Percentiles rank a stretch among this genome's conserved stretches.
These are phyloP conservation scores for Botrytis elliptica DNA, from an alignment of 2,329 filamentous ascomycete species.

Conservation along the genomic window DNA sequence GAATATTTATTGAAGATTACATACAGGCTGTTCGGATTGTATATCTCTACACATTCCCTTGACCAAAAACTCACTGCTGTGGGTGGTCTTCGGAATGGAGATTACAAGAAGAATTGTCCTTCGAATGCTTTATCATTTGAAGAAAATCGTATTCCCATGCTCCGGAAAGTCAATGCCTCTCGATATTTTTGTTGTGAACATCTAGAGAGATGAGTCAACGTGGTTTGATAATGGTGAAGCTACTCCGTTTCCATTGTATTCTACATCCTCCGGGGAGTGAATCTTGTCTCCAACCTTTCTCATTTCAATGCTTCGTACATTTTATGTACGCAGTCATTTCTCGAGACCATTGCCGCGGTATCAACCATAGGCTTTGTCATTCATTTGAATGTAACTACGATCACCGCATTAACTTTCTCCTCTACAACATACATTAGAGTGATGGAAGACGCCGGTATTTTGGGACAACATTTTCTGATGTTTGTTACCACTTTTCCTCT, in stretches of 20 bases:
- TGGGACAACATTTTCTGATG: slow-evolving; percentile 33
- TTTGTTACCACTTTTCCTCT: slow-evolving; percentile 27
- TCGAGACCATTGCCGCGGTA: slow-evolving; percentile 53
- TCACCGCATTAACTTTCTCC: slow-evolving; percentile 68
- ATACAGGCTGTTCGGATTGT: slow-evolving; percentile 37
- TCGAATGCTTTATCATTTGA: slow-evolving; percentile 26
- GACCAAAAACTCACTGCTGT: background rate
- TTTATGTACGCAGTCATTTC: slow-evolving; percentile 40
- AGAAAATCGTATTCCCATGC: slow-evolving; percentile 36
- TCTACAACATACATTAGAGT: slow-evolving; percentile 39
- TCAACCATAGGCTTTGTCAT: slow-evolving; percentile 47
- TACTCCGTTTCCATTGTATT: slow-evolving; percentile 44
- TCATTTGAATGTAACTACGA: slow-evolving; percentile 51
- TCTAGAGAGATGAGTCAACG: slow-evolving; percentile 35
- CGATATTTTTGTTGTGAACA: slow-evolving; percentile 22
- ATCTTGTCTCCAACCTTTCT: slow-evolving; percentile 47
- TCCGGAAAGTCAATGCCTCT: slow-evolving; percentile 33
- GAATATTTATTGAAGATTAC: slow-evolving; percentile 37
- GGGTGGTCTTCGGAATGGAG: slow-evolving; percentile 42
- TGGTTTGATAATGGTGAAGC: slow-evolving; percentile 41
- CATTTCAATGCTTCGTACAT: slow-evolving; percentile 34
- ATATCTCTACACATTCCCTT: slow-evolving; percentile 32
- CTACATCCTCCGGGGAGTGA: slow-evolving; percentile 34
- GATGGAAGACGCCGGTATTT: slow-evolving; percentile 40
- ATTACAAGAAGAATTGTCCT: slow-evolving; percentile 29